Evolutionary conservation across 208 protist species (phyloP).

Genomic region (Crithidia thermophila): DNA sequence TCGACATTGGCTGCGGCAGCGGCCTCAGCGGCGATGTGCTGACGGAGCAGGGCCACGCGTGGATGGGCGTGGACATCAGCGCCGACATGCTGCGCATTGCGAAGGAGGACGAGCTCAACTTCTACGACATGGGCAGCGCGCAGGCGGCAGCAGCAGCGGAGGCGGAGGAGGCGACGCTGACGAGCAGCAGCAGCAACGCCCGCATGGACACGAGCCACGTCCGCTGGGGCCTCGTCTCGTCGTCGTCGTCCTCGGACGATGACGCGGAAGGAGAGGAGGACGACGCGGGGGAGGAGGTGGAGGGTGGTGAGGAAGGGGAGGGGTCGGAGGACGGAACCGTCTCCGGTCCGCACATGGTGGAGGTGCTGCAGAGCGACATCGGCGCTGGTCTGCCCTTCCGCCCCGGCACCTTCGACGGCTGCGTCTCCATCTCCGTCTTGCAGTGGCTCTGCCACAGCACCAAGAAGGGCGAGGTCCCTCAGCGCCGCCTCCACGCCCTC

Average conservation of each 20-base stretch:
- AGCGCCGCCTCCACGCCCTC: constrained; percentile 93
- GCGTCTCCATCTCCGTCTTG: constrained; percentile 98
- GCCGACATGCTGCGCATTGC: constrained; percentile 94
- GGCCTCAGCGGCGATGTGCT: constrained; percentile 97
- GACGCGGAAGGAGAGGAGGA: constrained; percentile 41
- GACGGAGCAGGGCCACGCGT: constrained; percentile 93
- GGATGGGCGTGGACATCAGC: constrained; percentile 98
- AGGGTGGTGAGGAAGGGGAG: constrained; percentile 13
- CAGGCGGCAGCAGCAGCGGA: constrained; percentile 21
- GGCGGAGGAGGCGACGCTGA: constrained; percentile 18
- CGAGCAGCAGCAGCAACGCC: constrained; percentile 32
- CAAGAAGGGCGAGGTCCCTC: constrained; percentile 91
- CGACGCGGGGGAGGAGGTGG: constrained; percentile 22
- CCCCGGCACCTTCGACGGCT: constrained; percentile 98
- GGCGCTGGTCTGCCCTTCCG: constrained; percentile 97
- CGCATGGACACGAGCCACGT: constrained; percentile 66
- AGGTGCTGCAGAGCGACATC: constrained; percentile 95
- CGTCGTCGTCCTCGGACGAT: constrained; percentile 37
- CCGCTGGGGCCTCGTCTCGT: constrained; percentile 75
- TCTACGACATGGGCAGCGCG: constrained; percentile 25
- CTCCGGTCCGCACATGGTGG: constrained; percentile 61
- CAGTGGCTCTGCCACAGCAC: constrained; percentile 99
- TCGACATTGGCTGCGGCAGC: constrained; percentile 99
- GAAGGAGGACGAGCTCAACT: constrained; percentile 74
- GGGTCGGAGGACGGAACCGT: constrained; percentile 12